Evolutionary conservation across 768 basidiomycete genomes (phyloP), one percentile per base, ranked within the genome.

Genomic region (Leccinum variicolor): DNA sequence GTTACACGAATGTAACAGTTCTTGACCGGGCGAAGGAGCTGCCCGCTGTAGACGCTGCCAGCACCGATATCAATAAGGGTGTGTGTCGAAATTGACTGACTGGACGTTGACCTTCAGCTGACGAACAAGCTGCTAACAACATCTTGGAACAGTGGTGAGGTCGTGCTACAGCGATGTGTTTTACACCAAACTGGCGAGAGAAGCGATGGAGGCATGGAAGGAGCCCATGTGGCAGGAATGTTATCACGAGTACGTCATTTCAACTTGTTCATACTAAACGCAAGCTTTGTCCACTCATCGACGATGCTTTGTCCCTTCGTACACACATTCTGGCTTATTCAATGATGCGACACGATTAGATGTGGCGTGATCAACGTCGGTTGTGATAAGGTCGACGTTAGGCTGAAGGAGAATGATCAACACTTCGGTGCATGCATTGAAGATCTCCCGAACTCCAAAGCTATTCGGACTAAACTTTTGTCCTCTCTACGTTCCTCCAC

Each of bases 11-110:
- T 56, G 80, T 96, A 60, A 90, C 84, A 0, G 73, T 97, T 7
- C 76, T 96, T 51, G 94, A 96, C 68, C 81, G 86, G 61, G 83
- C 90, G 7, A 65, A 68, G 1, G 74, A 74, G 3, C 67, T 95
- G 4, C 94, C 94, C 3, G 92, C 94, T 1, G 81, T 83, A 3
- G 94, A 96, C 67, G 91, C 88, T 9, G 90, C 94, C 1, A 83
- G 83, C 57, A 80, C 79, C 1, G 85, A 81, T 62, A 69, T 82
- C 31, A 81, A 73, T 73, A 81, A 68, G 67, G 61, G 67, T 66
- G 19, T 9, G 62, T 66, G 19, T 17, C 19, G 1, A 19, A 6
- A 26, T 9, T 9, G 28, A 50, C 7, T 1, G 14, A 26, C n/a
- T 19, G 8, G 17, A 21, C 15, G 10, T 13, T 36, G 7, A 5